A percentile compares a stretch with the other conserved stretches of the same genome.
Conservation (phyloP, 352 stramenopile genomes). For the Globisporangium viniferum region DNA sequence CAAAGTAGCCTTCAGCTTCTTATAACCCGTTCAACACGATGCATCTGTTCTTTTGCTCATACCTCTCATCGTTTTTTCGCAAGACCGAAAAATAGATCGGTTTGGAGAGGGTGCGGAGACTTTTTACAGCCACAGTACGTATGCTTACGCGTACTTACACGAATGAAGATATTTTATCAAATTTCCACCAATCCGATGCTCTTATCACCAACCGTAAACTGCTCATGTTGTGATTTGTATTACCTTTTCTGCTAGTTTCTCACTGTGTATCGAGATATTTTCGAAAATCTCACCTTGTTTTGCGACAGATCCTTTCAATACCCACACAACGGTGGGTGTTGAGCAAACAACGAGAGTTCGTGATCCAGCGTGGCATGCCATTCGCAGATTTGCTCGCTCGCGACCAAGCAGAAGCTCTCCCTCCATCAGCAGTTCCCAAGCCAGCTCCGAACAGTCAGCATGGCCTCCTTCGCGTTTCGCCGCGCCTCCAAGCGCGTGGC, state of each 20-base stretch:
- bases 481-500: constrained; percentile 50
- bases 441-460: constrained; percentile 14
- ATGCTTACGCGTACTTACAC: neutral
- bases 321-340: no score
- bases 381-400: constrained; percentile 32
- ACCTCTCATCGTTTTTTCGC: no score
- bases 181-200: constrained; percentile 4
- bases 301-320: neutral
- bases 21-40: no score
- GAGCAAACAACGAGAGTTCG: no score
- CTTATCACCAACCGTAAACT: no score
- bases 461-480: constrained; percentile 64
- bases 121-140: no score
- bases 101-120: no score
- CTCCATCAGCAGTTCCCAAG: neutral
- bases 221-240: neutral
- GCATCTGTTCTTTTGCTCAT: no score
- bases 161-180: neutral
- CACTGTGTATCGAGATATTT: neutral
- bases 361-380: constrained; percentile 13
- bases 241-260: neutral
- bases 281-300: neutral
- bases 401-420: constrained; percentile 11
- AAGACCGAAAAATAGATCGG: no score
- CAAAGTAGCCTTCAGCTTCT: no score